Evolutionary conservation across 768 basidiomycete species (phyloP).

Genomic region (Phylloporus scabripes): DNA sequence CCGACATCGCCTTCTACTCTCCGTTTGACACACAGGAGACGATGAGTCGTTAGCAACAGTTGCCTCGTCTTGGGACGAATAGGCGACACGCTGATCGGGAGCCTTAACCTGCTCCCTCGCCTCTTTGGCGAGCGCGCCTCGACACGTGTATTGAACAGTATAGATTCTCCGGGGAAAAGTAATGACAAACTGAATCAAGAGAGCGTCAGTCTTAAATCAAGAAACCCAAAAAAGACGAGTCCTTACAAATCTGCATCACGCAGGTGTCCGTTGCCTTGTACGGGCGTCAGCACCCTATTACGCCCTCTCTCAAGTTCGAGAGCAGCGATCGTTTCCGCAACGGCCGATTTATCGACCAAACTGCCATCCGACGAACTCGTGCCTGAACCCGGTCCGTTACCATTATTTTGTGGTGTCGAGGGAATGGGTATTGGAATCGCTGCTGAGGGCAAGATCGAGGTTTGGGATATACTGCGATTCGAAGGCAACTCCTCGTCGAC

Average conservation of each 20-base stretch:
- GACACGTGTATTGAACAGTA: constrained; percentile 49
- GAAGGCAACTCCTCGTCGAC: constrained; percentile 3
- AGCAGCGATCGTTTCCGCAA: constrained; percentile 31
- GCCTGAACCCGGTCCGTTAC: constrained; percentile 30
- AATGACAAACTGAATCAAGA: constrained; percentile 27
- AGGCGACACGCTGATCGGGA: constrained; percentile 43
- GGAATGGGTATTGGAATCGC: constrained; percentile 10
- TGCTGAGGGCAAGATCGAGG: neutral
- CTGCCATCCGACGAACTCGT: constrained; percentile 49
- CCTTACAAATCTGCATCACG: constrained; percentile 41
- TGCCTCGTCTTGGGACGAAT: constrained; percentile 49
- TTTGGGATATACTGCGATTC: constrained; percentile 4
- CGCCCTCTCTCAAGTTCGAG: constrained; percentile 44
- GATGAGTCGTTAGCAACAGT: constrained; percentile 50
- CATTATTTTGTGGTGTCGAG: neutral
- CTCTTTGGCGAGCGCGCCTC: constrained; percentile 50
- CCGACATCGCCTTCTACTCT: constrained; percentile 33
- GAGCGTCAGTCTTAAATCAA: neutral
- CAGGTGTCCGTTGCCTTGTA: constrained; percentile 41
- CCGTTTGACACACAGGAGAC: constrained; percentile 54
- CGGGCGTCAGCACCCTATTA: constrained; percentile 48
- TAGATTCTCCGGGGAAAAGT: constrained; percentile 41
- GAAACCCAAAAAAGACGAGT: neutral
- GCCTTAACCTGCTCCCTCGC: constrained; percentile 52
- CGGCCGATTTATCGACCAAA: constrained; percentile 31